These are phyloP conservation scores for Sporothrix globosa DNA, from an alignment of 2,329 filamentous ascomycete species.

Conservation along the genomic window DNA sequence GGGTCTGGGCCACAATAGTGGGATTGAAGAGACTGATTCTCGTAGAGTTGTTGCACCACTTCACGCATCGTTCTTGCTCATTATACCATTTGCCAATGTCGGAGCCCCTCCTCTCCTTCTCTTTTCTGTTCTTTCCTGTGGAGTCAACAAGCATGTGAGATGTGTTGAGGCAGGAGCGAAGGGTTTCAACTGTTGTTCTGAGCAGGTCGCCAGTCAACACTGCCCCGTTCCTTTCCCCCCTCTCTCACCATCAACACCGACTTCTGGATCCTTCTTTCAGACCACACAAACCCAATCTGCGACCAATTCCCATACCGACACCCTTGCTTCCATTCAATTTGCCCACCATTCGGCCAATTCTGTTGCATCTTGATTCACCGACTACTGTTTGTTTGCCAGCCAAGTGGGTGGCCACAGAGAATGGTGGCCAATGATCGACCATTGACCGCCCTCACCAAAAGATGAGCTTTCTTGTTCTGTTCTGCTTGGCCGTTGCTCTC, in stretches of 20 bases:
- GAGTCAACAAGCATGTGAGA: no score
- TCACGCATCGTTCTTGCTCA: slow-evolving; percentile 13
- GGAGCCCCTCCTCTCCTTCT: slow-evolving; percentile 8
- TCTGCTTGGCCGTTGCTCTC: not conserved
- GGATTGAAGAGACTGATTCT: not conserved
- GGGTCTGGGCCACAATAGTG: not conserved
- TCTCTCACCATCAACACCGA: not conserved
- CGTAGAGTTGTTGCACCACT: not conserved
- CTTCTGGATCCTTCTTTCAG: not conserved
- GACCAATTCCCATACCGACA: not conserved
- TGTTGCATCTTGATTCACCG: not conserved
- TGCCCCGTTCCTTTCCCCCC: not conserved
- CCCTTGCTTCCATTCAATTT: not conserved
- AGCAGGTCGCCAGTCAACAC: not conserved
- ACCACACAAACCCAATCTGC: not conserved
- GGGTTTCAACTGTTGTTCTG: not conserved
- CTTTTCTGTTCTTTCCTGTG: not conserved
- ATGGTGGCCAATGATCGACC: not conserved
- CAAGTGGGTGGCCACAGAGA: not conserved
- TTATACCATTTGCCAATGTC: not conserved
- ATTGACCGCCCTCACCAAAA: not conserved
- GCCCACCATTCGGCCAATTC: not conserved
- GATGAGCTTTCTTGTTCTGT: not conserved
- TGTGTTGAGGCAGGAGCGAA: slow-evolving; percentile 4
- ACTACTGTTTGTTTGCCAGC: not conserved